phyloP scores from a whole-genome alignment of 129 eudicot species.

The Smallanthus sonchifolius region DNA sequence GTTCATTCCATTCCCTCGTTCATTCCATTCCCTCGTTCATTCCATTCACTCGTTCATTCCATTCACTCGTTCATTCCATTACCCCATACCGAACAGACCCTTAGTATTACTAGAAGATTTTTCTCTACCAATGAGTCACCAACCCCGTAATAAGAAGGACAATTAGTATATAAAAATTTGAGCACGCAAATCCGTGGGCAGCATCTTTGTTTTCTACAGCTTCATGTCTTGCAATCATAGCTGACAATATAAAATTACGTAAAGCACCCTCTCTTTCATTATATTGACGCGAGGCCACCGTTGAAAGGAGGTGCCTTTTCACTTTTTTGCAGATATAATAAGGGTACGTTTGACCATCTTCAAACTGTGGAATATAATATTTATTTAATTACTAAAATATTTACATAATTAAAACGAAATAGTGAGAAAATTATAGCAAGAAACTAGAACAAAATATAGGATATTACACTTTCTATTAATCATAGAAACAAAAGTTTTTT shows the following conservation, averaged over 20 bases:
- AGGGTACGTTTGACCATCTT: conserved; percentile 48
- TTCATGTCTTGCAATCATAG: conserved; percentile 29
- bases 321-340: conserved; percentile 43
- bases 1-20: no score
- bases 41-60: no score
- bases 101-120: no score
- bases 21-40: no score
- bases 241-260: conserved; percentile 26
- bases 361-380: conserved; percentile 29
- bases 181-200: conserved; percentile 46
- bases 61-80: no score
- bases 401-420: not conserved
- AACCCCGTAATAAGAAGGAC: no score
- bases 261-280: conserved; percentile 43
- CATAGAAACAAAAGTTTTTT: no score
- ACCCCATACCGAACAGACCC: no score
- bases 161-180: not conserved
- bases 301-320: conserved; percentile 26
- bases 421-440: no score
- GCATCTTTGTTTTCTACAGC: conserved; percentile 26
- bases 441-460: no score
- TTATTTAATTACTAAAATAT: not conserved
- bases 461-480: no score
- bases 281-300: conserved; percentile 36
- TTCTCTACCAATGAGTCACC: no score